Percentiles rank a stretch among this genome's conserved stretches.
Evolutionary conservation across 1,284 basidiomycete genomes (phyloP).

Genomic region (Irpex lacteus): DNA sequence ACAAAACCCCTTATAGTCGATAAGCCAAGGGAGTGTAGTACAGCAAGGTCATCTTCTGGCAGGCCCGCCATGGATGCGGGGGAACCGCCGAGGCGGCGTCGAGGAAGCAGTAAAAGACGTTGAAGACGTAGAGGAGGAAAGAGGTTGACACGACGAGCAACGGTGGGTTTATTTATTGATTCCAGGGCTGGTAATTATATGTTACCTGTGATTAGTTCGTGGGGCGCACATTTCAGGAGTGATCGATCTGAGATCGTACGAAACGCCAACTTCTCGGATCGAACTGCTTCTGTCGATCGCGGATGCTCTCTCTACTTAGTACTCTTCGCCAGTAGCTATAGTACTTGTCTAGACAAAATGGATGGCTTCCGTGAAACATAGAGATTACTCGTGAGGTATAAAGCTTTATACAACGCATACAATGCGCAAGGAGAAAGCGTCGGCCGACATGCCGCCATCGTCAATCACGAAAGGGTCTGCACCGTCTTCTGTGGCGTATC

Average conservation of each 20-base stretch:
- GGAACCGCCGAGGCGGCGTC: background rate
- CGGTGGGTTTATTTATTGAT: background rate
- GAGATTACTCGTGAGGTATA: no score
- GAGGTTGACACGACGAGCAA: background rate
- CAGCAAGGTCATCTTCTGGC: background rate
- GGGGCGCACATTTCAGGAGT: background rate
- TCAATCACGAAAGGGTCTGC: background rate
- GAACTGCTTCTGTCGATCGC: no score
- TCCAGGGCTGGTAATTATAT: background rate
- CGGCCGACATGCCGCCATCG: background rate
- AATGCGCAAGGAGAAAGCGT: background rate
- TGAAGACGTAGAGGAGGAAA: background rate
- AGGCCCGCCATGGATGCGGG: background rate
- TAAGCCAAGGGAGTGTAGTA: background rate
- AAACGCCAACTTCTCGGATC: background rate
- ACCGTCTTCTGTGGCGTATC: no score
- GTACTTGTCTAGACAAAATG: background rate
- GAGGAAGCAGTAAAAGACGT: background rate
- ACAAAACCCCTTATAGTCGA: background rate
- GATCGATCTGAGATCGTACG: background rate
- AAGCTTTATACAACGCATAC: background rate
- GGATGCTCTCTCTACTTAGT: no score
- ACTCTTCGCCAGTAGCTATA: background rate
- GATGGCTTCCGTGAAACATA: background rate
- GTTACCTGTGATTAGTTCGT: background rate